Percentiles rank a stretch among this genome's conserved stretches.
phyloP scores from a whole-genome alignment of 352 stramenopile genomes.

The Phytophthora lateralis region DNA sequence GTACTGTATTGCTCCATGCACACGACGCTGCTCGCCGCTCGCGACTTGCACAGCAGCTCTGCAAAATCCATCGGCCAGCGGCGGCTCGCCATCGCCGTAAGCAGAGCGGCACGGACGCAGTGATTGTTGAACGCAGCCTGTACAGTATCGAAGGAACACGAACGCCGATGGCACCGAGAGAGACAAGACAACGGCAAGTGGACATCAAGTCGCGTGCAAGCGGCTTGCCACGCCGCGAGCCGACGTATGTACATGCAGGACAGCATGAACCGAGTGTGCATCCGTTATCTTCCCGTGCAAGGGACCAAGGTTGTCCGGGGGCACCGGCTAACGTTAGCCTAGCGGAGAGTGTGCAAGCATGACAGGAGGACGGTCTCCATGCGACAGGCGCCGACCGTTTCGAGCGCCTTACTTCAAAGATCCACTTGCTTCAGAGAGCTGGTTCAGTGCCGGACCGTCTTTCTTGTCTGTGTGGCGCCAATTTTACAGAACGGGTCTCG shows the following conservation, averaged over 20 bases:
- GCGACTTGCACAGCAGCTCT: slow-evolving; percentile 29
- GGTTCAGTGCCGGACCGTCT: slow-evolving; percentile 23
- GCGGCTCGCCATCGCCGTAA: slow-evolving; percentile 14
- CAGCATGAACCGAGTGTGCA: no score
- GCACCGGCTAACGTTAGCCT: neutral
- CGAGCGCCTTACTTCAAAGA: slow-evolving; percentile 34
- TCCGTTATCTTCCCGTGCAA: neutral
- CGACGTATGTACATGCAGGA: neutral
- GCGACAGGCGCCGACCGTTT: slow-evolving; percentile 35
- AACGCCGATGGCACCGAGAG: slow-evolving; percentile 20
- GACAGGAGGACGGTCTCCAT: slow-evolving; percentile 23
- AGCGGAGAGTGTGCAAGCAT: slow-evolving; percentile 10
- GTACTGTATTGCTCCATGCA: slow-evolving; percentile 13
- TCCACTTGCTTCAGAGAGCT: slow-evolving; percentile 38
- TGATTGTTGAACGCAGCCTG: slow-evolving; percentile 17
- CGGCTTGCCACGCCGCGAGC: neutral
- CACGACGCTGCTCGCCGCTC: slow-evolving; percentile 13
- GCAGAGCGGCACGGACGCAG: slow-evolving; percentile 5
- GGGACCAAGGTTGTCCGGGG: neutral
- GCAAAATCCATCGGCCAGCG: slow-evolving; percentile 32
- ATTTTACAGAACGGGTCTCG: slow-evolving; percentile 16
- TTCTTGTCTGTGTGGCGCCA: slow-evolving; percentile 6
- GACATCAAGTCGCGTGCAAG: slow-evolving; percentile 13
- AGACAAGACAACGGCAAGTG: slow-evolving; percentile 23
- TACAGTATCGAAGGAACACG: slow-evolving; percentile 20